Evolutionary conservation across 345 rosid genomes (phyloP).

Genomic region (Litchi chinensis): DNA sequence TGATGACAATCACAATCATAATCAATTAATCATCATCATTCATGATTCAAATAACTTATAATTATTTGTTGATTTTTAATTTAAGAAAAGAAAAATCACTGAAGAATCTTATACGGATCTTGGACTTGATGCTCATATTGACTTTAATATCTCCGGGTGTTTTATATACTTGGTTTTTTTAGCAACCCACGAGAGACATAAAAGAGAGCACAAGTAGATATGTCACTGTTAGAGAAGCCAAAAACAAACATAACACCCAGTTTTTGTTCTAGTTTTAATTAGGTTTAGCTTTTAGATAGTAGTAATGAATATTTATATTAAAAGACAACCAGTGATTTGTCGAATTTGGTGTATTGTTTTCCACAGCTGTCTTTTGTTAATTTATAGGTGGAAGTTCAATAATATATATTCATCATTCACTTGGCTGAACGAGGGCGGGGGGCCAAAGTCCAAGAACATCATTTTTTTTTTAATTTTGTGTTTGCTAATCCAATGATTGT

Average conservation of each 20-base stretch:
- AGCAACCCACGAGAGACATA: slow-evolving; percentile 24
- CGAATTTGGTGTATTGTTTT: slow-evolving; percentile 48
- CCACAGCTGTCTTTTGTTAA: slow-evolving; percentile 27
- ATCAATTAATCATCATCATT: slow-evolving; percentile 3
- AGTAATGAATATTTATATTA: neutral
- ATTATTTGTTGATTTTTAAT: neutral
- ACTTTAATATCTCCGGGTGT: neutral
- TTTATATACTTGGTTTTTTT: neutral
- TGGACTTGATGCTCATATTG: slow-evolving; percentile 41
- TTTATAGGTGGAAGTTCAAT: neutral
- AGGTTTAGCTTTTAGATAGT: neutral
- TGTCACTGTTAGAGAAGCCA: slow-evolving; percentile 14
- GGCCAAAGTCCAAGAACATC: slow-evolving; percentile 29
- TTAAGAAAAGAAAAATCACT: neutral
- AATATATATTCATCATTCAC: slow-evolving; percentile 21
- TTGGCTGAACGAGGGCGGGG: slow-evolving; percentile 37
- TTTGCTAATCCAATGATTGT: slow-evolving; percentile 31
- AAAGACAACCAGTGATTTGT: slow-evolving; percentile 42
- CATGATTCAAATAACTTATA: neutral
- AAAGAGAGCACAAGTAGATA: slow-evolving; percentile 7
- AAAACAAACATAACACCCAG: neutral
- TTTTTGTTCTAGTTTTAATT: neutral
- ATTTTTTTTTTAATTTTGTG: slow-evolving; percentile 23
- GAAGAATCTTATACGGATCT: slow-evolving; percentile 26
- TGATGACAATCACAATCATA: slow-evolving; percentile 14